Conservation (phyloP, 2,329 filamentous ascomycete species). For the Ascochyta fabae region DNA sequence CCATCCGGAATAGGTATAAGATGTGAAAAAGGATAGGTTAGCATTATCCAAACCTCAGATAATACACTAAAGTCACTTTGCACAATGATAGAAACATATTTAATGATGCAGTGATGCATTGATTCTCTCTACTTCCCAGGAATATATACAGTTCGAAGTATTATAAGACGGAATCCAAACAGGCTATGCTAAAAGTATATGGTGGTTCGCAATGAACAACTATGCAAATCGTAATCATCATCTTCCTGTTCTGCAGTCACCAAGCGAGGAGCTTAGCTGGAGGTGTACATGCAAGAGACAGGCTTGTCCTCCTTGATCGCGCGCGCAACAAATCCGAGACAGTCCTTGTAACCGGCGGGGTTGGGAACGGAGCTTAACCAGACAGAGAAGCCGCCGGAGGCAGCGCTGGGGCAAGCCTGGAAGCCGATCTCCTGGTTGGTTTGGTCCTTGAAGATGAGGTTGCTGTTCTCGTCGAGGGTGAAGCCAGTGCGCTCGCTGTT, state of each 20-base stretch:
- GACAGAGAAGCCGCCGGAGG: constrained; percentile 48
- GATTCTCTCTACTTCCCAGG: background rate
- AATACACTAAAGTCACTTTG: too few relatives aligned
- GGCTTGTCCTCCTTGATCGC: constrained; percentile 28
- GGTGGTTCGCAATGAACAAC: background rate
- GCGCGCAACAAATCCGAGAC: constrained; percentile 42
- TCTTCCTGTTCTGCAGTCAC: background rate
- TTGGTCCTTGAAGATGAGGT: constrained; percentile 54
- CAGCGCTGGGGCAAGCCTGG: constrained; percentile 60
- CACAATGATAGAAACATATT: background rate
- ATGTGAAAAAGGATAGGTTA: too few relatives aligned
- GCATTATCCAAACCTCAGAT: too few relatives aligned
- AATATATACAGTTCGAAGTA: constrained; percentile 11
- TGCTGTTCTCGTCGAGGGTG: constrained; percentile 50
- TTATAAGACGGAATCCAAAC: background rate
- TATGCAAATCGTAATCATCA: background rate
- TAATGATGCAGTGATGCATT: background rate
- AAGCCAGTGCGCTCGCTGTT: constrained; percentile 59
- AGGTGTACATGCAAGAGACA: constrained; percentile 31
- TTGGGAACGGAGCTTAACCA: constrained; percentile 29
- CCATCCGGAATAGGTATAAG: too few relatives aligned
- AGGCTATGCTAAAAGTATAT: constrained; percentile 7
- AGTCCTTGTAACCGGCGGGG: constrained; percentile 42
- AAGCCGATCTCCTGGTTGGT: constrained; percentile 48
- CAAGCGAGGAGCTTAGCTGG: background rate